Percentiles rank a stretch among this genome's conserved stretches.
These are phyloP conservation scores for Takakia lepidozioides DNA, from an alignment of 225 moss, liverwort and hornwort species.

Conservation along the genomic window DNA sequence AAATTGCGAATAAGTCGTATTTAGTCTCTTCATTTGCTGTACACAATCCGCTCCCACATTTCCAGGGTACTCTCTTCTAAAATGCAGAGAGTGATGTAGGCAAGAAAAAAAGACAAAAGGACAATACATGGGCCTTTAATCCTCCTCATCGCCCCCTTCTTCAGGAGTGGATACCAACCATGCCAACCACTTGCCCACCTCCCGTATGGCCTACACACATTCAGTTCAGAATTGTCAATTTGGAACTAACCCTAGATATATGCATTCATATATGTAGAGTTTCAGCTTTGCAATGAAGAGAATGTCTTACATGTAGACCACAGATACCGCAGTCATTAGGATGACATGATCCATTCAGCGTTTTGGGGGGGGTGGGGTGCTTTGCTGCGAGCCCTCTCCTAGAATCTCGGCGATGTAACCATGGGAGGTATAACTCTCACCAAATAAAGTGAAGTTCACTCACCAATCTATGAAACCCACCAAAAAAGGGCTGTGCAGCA, in stretches of 20 bases:
- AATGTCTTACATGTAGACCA: neutral
- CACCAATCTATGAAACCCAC: too few species aligned
- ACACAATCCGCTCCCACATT: slow-evolving; percentile 95
- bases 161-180: slow-evolving; percentile 70
- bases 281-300: neutral
- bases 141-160: slow-evolving; percentile 69
- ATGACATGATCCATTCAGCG: too few species aligned
- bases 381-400: too few species aligned
- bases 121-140: slow-evolving; percentile 18
- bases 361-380: too few species aligned
- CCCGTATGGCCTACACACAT: slow-evolving; percentile 71
- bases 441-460: too few species aligned
- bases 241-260: neutral
- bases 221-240: too few species aligned
- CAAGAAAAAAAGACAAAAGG: slow-evolving; percentile 16
- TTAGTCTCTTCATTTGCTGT: slow-evolving; percentile 85
- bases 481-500: too few species aligned
- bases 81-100: slow-evolving; percentile 45
- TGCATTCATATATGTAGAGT: neutral
- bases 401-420: too few species aligned
- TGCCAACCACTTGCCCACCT: slow-evolving; percentile 60
- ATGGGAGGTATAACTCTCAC: too few species aligned
- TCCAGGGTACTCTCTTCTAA: slow-evolving; percentile 82
- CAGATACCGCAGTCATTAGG: too few species aligned
- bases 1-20: slow-evolving; percentile 40